Base-by-base conservation (phyloP, 2,329 filamentous ascomycete genomes). In the Penicillium polonicum region DNA sequence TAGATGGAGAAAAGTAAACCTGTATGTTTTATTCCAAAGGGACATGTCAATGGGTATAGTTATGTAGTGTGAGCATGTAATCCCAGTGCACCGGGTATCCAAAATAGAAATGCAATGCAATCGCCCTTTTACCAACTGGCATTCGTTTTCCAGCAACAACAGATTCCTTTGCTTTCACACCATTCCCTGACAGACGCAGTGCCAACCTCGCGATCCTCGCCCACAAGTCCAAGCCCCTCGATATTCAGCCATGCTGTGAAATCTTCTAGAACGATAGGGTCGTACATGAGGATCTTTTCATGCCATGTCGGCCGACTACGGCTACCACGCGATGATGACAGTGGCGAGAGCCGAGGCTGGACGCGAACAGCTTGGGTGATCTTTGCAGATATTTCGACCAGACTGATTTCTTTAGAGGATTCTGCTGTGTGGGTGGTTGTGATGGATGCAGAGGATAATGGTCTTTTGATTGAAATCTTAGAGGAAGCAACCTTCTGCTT, bases 271-370 rank as follows among this genome's bases (percentile, higher is more conserved):
- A 94, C 82, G 43, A 99, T 88, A 0, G 93, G 91, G 67, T 97
- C 92, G 71, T 95, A 97, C 71, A 97, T 85, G 6, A 97, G 79
- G 46, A 99, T 97, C 76, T 92, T 95, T 74, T 97, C 91, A 66
- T 95, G 82, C 90, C 92, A 97, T 2, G 85, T 91, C 3, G 80
- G 81, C 3, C 71, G 68, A 6, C 67, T 71, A 7, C 72, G 70
- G 56, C 81, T 70, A 9, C 72, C 74, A 2, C 74, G 73, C 5
- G 74, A 51, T 23, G 55, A 53, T 17, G 61, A 59, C 6, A 50
- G 53, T 2, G 51, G 48, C 9, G 60, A 58, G 17, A 62, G 42
- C 10, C 60, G 76, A 19, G 76, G 69, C 29, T 80, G 75, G 7
- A 71, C 69, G 38, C 75, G 79, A 36, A 87, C 73, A 3, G 79